Percentiles rank a stretch among this genome's conserved stretches.
Evolutionary conservation across 768 basidiomycete genomes (phyloP).

Genomic region (Lactifluus rugatus): DNA sequence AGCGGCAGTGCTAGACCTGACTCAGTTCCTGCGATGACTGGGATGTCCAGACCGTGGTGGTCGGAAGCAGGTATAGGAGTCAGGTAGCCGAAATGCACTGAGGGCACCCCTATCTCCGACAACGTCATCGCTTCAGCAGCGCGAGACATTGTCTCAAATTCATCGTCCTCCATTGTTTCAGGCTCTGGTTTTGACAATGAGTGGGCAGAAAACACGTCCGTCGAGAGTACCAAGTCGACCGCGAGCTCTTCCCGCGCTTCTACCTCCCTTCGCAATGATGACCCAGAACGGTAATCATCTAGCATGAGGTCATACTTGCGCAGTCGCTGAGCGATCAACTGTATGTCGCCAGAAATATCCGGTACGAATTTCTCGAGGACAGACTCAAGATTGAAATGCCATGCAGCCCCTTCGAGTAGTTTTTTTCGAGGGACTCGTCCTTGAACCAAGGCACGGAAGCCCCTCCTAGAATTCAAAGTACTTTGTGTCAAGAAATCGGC

Average conservation of each 20-base stretch:
- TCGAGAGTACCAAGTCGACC: conserved; percentile 52
- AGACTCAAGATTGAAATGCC: conserved; percentile 43
- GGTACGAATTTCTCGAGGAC: conserved; percentile 37
- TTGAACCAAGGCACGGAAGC: conserved; percentile 42
- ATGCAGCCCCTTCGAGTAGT: conserved; percentile 36
- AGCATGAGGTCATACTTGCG: conserved; percentile 35
- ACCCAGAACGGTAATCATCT: conserved; percentile 29
- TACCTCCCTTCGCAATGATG: conserved; percentile 38
- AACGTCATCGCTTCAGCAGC: conserved; percentile 42
- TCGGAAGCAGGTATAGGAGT: conserved; percentile 40
- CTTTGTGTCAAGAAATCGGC: conserved; percentile 52
- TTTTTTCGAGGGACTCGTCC: conserved; percentile 35
- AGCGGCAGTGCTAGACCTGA: conserved; percentile 24
- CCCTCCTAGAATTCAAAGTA: conserved; percentile 41
- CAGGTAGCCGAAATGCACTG: conserved; percentile 52
- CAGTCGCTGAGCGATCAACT: conserved; percentile 32
- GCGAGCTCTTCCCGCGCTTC: conserved; percentile 52
- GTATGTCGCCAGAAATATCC: conserved; percentile 29
- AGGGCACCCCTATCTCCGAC: conserved; percentile 40
- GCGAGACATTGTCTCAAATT: conserved; percentile 47
- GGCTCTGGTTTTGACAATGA: conserved; percentile 26
- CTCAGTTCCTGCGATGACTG: background rate
- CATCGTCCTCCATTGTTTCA: conserved; percentile 24
- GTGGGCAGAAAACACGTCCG: conserved; percentile 43
- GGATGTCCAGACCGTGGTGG: conserved; percentile 21